phyloP scores from a whole-genome alignment of 2,329 filamentous ascomycete species.

The Xylariaceae sp. region DNA sequence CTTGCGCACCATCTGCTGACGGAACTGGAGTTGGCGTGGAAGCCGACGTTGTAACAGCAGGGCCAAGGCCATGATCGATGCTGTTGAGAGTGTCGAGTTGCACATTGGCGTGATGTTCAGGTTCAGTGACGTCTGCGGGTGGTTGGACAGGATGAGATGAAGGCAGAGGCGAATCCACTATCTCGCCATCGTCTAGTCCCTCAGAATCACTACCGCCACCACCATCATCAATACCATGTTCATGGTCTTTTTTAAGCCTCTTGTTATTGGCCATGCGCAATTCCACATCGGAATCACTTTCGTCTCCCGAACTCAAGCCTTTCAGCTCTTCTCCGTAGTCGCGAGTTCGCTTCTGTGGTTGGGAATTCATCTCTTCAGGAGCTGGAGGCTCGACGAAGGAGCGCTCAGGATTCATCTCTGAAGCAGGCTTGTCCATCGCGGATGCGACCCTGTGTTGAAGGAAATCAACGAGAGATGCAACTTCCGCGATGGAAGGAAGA shows the following conservation, averaged over 20 bases:
- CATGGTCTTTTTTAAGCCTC: conserved; percentile 19
- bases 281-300: conserved; percentile 14
- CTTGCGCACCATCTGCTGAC: no score
- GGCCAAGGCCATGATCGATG: not conserved
- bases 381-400: not conserved
- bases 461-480: no score
- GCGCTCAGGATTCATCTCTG: not conserved
- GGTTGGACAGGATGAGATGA: not conserved
- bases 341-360: conserved; percentile 27
- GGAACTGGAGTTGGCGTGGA: no score
- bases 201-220: conserved; percentile 20
- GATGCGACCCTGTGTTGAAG: no score
- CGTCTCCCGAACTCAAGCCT: conserved; percentile 28
- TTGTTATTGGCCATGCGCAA: conserved; percentile 18
- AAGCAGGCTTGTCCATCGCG: conserved; percentile 7
- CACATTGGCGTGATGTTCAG: not conserved
- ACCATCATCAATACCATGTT: not conserved
- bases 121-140: not conserved
- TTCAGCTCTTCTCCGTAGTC: conserved; percentile 32
- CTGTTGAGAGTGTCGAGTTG: not conserved
- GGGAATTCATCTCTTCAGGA: conserved; percentile 1
- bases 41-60: no score
- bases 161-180: conserved; percentile 26
- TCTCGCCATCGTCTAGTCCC: conserved; percentile 34
- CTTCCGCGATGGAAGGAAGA: no score